phyloP scores from a whole-genome alignment of 2,329 filamentous ascomycete species.

The Huntiella savannae region DNA sequence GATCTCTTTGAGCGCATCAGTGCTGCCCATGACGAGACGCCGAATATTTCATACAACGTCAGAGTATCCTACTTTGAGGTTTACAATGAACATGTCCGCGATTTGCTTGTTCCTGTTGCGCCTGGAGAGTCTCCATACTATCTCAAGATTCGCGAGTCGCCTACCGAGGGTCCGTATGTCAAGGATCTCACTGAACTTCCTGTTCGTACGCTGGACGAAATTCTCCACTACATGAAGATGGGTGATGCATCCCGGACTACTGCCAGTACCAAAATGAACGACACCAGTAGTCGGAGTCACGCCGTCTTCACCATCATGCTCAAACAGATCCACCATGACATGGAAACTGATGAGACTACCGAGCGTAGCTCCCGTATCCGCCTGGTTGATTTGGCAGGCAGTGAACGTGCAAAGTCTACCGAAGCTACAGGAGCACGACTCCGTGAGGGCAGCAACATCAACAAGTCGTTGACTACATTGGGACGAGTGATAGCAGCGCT shows the following conservation, averaged over 20 bases:
- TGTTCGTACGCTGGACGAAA: conserved; percentile 70
- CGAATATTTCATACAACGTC: conserved; percentile 91
- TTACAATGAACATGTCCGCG: conserved; percentile 97
- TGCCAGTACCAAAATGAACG: conserved; percentile 97
- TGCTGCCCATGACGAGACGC: conserved; percentile 52
- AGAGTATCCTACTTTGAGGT: conserved; percentile 98
- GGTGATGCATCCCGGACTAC: conserved; percentile 76
- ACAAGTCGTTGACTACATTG: conserved; percentile 91
- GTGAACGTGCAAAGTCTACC: conserved; percentile 84
- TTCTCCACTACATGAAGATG: conserved; percentile 75
- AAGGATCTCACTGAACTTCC: conserved; percentile 90
- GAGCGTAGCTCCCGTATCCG: conserved; percentile 87
- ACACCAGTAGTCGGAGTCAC: conserved; percentile 89
- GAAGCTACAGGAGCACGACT: conserved; percentile 83
- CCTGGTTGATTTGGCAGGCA: conserved; percentile 84
- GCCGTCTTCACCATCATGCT: conserved; percentile 96
- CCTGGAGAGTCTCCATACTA: conserved; percentile 65
- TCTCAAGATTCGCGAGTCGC: conserved; percentile 91
- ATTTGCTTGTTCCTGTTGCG: conserved; percentile 60
- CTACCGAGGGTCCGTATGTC: conserved; percentile 86
- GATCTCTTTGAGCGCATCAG: conserved; percentile 91
- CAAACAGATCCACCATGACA: conserved; percentile 94
- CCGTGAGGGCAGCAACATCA: conserved; percentile 93
- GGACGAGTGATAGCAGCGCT: conserved; percentile 90
- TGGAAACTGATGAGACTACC: conserved; percentile 93